Evolutionary conservation across 345 rosid genomes (phyloP), one percentile per base, ranked within the genome.

Genomic region (Eucalyptus victrix): DNA sequence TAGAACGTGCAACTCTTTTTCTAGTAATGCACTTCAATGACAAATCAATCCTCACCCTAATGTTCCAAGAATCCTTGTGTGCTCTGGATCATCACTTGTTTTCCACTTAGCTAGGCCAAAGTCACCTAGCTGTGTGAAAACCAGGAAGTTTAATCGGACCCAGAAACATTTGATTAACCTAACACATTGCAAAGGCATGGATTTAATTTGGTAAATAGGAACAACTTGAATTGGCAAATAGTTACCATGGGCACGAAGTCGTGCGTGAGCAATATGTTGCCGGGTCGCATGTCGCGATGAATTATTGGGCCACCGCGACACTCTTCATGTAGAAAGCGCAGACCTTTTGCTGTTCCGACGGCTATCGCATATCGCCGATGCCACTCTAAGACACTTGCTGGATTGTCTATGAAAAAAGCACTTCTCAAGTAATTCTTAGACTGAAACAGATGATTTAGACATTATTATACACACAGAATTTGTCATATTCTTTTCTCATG

Each of bases 31-130:
- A 37, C 45, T 88, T n/a, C 32, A 44, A 42, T 62, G 80, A 42
- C 37, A 86, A 6, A 34, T 72, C 88, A 62, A 21, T 67, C 88
- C 49, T 92, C 90, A 94, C 97, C 97, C 97, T 34, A 95, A 88
- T 54, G 97, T 94, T 86, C 96, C 96, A n/a, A 95, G 94, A 81
- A 95, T 49, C 90, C 93, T 92, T 85, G 96, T 94, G 42, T 93
- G 94, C 86, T 91, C 90, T 49, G 92, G 88, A 86, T 94, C 95
- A 62, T 95, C 94, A 19, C 86, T 90, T 24, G 93, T 92, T 91
- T 93, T 94, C 97, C 96, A 94, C 92, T 93, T 92, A 14, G 95
- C 97, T 62, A 95, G 94, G 83, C 96, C 97, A 91, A 95, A 94
- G 94, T 95, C 97, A 72, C 97, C 96, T 86, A 95, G 93, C 96